phyloP scores from a whole-genome alignment of 2,329 filamentous ascomycete species.

The Trichoderma hamatum region DNA sequence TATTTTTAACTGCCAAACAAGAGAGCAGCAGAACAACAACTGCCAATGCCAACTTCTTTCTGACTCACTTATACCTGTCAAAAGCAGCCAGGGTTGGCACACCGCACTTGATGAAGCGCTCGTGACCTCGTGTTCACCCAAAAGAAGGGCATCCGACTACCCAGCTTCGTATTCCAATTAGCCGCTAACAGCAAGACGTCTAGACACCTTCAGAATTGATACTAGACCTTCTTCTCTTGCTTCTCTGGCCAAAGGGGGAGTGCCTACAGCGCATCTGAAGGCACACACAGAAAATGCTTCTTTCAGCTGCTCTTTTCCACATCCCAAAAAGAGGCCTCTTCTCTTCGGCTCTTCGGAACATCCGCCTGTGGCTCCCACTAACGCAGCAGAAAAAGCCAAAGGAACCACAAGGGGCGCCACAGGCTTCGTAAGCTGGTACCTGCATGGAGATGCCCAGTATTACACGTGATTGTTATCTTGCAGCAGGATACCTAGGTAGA shows the following conservation, averaged over 20 bases:
- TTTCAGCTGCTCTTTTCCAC: neutral
- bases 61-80: neutral
- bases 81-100: neutral
- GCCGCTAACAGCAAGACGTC: neutral
- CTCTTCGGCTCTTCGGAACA: conserved; percentile 9
- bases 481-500: no score
- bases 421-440: conserved; percentile 17
- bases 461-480: neutral
- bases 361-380: conserved; percentile 14
- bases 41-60: neutral
- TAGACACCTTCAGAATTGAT: no score
- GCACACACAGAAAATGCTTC: neutral
- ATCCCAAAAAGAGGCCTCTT: neutral
- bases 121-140: conserved; percentile 24
- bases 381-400: neutral
- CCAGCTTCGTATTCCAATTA: conserved; percentile 20
- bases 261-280: neutral
- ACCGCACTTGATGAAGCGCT: neutral
- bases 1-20: neutral
- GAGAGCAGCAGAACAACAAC: neutral
- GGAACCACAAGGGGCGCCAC: conserved; percentile 8
- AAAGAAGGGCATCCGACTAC: neutral
- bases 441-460: conserved; percentile 1
- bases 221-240: neutral
- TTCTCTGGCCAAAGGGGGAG: neutral